Conservation (phyloP, 345 rosid species). For the Eucalyptus tenuipes region DNA sequence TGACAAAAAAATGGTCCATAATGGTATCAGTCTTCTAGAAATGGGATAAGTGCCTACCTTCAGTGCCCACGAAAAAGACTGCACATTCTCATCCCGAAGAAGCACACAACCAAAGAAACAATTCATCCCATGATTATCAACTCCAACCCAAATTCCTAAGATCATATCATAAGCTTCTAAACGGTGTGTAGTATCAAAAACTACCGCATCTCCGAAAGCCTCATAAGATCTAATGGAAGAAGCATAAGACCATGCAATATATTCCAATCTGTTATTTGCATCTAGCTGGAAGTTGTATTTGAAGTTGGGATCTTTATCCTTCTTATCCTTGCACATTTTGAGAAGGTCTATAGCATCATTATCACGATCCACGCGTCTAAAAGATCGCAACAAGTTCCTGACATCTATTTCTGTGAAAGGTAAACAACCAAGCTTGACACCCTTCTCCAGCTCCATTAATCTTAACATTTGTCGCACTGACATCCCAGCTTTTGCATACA, state of each 20-base stretch:
- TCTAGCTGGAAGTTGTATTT: constrained; percentile 37
- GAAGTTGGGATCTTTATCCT: constrained; percentile 37
- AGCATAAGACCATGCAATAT: constrained; percentile 49
- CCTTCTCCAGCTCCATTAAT: constrained; percentile 59
- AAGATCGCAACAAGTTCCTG: constrained; percentile 43
- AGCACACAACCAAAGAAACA: constrained; percentile 41
- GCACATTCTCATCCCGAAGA: constrained; percentile 40
- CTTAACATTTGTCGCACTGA: constrained; percentile 60
- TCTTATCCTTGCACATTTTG: constrained; percentile 41
- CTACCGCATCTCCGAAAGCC: constrained; percentile 40
- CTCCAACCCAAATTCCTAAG: constrained; percentile 45
- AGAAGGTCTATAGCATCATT: constrained; percentile 42
- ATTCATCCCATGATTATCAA: constrained; percentile 42
- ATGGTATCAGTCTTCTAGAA: background rate
- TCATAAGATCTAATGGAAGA: constrained; percentile 31
- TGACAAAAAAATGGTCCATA: background rate
- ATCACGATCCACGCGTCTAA: constrained; percentile 37
- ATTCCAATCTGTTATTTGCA: constrained; percentile 39
- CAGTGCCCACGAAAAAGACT: constrained; percentile 54
- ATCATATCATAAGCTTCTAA: constrained; percentile 49
- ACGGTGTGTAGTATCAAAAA: constrained; percentile 45
- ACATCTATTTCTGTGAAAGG: constrained; percentile 55
- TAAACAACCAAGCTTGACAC: constrained; percentile 54
- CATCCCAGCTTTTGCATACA: constrained; percentile 67
- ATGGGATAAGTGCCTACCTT: constrained; percentile 20